These are phyloP conservation scores for Penicillium flavigenum DNA, from an alignment of 495 filamentous ascomycete species.

Conservation along the genomic window DNA sequence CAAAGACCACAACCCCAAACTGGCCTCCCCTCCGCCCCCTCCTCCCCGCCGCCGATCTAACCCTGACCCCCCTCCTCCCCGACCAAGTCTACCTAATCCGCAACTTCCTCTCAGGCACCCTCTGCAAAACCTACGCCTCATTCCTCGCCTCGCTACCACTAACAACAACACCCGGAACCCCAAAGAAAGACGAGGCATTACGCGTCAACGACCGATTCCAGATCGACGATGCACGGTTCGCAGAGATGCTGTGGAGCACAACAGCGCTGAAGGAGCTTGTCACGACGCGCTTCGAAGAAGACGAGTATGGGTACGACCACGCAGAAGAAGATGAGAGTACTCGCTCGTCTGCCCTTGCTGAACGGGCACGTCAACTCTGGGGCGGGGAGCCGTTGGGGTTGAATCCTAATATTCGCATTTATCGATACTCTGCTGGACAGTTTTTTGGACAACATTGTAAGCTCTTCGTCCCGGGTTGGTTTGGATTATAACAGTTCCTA, in stretches of 20 bases:
- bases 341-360: background rate
- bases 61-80: conserved; percentile 54
- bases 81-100: conserved; percentile 74
- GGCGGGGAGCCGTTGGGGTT: conserved; percentile 82
- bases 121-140: conserved; percentile 78
- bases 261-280: conserved; percentile 39
- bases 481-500: too few relatives aligned
- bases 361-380: conserved; percentile 52
- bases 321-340: conserved; percentile 41
- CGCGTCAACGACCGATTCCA: conserved; percentile 92
- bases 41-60: conserved; percentile 65
- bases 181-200: conserved; percentile 80
- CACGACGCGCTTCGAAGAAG: conserved; percentile 16
- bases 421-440: conserved; percentile 83
- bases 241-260: conserved; percentile 66
- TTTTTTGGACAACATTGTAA: conserved; percentile 88
- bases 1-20: conserved; percentile 44
- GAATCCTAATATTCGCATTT: conserved; percentile 87
- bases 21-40: conserved; percentile 80
- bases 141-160: conserved; percentile 77
- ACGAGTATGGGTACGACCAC: conserved; percentile 26
- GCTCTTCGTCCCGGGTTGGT: background rate
- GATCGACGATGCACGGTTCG: conserved; percentile 72
- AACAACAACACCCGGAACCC: conserved; percentile 76
- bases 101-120: conserved; percentile 72